These are phyloP conservation scores for Moringa oleifera DNA, from an alignment of 345 rosid species.

Conservation along the genomic window DNA sequence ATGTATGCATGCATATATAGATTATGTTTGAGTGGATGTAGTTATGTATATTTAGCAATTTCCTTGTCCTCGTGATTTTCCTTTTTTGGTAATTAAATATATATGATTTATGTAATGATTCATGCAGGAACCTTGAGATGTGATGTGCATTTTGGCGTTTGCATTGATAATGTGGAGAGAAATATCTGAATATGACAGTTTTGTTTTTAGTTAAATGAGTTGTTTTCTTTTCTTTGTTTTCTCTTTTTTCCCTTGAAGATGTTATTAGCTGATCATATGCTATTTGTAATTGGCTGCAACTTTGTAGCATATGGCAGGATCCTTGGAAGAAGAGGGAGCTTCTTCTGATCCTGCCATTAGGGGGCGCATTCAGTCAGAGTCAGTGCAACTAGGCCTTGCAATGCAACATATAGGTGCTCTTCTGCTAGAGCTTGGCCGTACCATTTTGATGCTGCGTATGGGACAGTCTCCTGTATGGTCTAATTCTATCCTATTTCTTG, in stretches of 20 bases:
- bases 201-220: background rate
- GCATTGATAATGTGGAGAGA: background rate
- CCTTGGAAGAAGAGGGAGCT: conserved; percentile 69
- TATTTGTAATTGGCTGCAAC: conserved; percentile 46
- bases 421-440: conserved; percentile 92
- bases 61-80: background rate
- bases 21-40: too few species aligned
- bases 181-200: background rate
- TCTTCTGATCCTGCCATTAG: conserved; percentile 56
- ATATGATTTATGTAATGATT: background rate
- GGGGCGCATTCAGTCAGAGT: conserved; percentile 74
- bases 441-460: conserved; percentile 73
- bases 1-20: too few species aligned
- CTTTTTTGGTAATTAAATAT: too few species aligned
- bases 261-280: conserved; percentile 36
- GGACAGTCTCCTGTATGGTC: conserved; percentile 68
- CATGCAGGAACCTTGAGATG: background rate
- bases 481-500: background rate
- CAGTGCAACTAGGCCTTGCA: conserved; percentile 60
- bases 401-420: conserved; percentile 92
- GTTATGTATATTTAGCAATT: too few species aligned
- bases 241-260: conserved; percentile 2
- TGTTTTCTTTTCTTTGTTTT: background rate
- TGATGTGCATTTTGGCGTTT: background rate
- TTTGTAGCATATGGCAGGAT: conserved; percentile 81